Percentiles rank a stretch among this genome's conserved stretches.
Conservation (phyloP, 2,329 filamentous ascomycete species). For the Ramularia endophylla region DNA sequence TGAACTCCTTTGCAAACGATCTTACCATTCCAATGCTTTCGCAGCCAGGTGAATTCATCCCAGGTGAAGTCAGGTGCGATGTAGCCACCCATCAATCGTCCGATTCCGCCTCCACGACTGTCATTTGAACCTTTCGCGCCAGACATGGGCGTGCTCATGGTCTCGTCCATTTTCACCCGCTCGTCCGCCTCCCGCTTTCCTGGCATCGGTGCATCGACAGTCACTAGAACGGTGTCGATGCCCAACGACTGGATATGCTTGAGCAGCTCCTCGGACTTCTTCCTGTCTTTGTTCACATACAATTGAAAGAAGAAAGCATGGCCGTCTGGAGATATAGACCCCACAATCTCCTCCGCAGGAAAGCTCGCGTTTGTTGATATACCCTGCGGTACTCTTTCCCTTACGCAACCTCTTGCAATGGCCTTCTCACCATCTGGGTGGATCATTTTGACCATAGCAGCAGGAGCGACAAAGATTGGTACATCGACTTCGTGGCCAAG, state of each 20-base stretch:
- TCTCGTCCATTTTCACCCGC: conserved; percentile 43
- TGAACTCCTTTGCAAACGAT: conserved; percentile 42
- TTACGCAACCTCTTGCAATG: conserved; percentile 27
- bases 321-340: conserved; percentile 15
- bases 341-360: conserved; percentile 28
- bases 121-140: conserved; percentile 48
- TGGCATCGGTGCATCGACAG: conserved; percentile 52
- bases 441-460: conserved; percentile 33
- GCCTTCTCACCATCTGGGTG: conserved; percentile 36
- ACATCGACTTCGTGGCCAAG: conserved; percentile 29
- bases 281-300: conserved; percentile 54
- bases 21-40: conserved; percentile 35
- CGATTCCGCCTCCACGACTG: conserved; percentile 49
- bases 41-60: conserved; percentile 43
- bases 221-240: conserved; percentile 52
- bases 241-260: conserved; percentile 42
- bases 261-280: conserved; percentile 47
- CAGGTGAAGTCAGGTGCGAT: conserved; percentile 52
- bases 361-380: conserved; percentile 31
- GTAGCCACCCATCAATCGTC: conserved; percentile 51
- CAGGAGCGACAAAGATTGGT: conserved; percentile 34
- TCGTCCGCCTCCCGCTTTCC: conserved; percentile 51
- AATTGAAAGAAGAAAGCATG: conserved; percentile 53
- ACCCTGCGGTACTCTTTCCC: conserved; percentile 25
- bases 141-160: conserved; percentile 44